Base-by-base conservation (phyloP, 2,329 filamentous ascomycete genomes). In the Penicillium verrucosum region DNA sequence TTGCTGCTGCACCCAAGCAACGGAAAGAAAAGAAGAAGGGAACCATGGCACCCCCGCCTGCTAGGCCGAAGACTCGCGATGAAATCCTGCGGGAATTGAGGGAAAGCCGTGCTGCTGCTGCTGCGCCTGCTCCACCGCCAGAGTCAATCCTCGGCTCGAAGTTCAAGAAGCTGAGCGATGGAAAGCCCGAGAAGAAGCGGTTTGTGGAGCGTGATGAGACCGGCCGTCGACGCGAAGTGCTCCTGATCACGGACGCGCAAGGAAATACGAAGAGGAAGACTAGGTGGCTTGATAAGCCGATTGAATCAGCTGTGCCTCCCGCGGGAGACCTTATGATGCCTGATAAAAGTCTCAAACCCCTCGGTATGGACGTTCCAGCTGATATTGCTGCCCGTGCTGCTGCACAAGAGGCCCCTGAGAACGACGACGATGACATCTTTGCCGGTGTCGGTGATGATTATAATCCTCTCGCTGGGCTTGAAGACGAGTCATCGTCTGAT, bases 241-340 rank as follows among this genome's bases (percentile, higher is more conserved):
- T 87, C 14, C 79, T 85, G 37, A 80, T 82, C 16, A 82, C 81
- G 7, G 83, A 85, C 60, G 78, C 80, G 21, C 77, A 86, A 53
- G 85, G 85, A 14, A 84, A 82, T 40, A 80, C 82, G 51, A 88
- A 87, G 71, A 78, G 82, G 59, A 87, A 85, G 68, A 77, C 84
- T 18, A 77, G 81, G 59, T 86, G 84, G 75, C 70, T 81, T 44
- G 73, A 73, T 64, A 75, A 70, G 54, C 62, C 68, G 14, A 68
- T 70, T 18, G 64, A 73, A 42, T 54, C 66, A 32, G 62, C 67
- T 21, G 57, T 45, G 7, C 57, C 53, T 34, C 23, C 58, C 12
- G 38, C 55, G 12, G 52, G 56, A 52, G 65, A 63, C 6, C 63
- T 80, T 12, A 70, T 76, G 11, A 71, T 76, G 54, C 75, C 77